These are phyloP conservation scores for Penicillium sp. DNA, from an alignment of 2,329 filamentous ascomycete genomes.

Conservation along the genomic window DNA sequence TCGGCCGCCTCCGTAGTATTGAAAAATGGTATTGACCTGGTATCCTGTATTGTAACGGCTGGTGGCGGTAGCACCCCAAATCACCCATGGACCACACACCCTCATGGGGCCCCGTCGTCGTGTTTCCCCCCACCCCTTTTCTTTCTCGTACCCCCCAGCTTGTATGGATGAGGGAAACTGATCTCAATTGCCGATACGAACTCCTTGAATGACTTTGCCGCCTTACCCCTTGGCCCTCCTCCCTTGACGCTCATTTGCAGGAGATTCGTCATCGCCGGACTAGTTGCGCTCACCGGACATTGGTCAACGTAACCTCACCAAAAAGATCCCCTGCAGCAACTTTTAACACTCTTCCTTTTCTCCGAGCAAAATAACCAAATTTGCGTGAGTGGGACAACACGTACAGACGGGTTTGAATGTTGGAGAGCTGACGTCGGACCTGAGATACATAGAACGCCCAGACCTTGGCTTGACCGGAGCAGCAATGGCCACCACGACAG, in stretches of 20 bases:
- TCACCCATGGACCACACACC: conserved; percentile 3
- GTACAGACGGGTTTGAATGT: background rate
- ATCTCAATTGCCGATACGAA: background rate
- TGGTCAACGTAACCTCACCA: background rate
- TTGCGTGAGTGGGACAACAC: background rate
- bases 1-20: conserved; percentile 8
- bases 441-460: background rate
- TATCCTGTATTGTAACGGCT: conserved; percentile 12
- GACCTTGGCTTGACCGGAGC: background rate
- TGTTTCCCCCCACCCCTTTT: conserved; percentile 7
- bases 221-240: conserved; percentile 13
- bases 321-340: background rate
- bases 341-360: background rate
- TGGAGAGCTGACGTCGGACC: background rate
- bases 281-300: conserved; percentile 2
- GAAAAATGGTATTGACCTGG: background rate
- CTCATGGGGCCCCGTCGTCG: conserved; percentile 3
- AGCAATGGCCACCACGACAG: conserved; percentile 46
- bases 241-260: conserved; percentile 33
- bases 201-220: background rate
- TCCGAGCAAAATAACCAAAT: background rate
- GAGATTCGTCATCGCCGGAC: conserved; percentile 37
- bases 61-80: conserved; percentile 13
- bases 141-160: background rate
- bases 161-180: conserved; percentile 1